Evolutionary conservation across 176 grass and related monocot species (phyloP).

Genomic region (Oryza glaberrima): DNA sequence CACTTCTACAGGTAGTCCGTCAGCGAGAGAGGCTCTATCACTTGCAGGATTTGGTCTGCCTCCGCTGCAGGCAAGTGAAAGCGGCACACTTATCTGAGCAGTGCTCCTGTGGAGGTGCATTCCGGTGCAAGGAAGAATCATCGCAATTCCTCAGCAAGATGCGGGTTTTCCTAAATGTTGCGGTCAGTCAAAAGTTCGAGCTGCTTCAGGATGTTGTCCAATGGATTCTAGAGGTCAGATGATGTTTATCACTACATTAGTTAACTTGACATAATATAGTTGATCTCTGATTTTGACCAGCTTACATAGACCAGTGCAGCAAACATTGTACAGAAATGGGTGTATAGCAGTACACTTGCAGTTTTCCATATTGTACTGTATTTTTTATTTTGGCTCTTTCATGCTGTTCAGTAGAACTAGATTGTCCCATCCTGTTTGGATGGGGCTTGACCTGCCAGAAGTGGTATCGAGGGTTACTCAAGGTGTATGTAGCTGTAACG

Average conservation of each 20-base stretch:
- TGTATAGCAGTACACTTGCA: neutral
- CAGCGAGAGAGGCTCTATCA: constrained; percentile 96
- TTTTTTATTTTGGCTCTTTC: neutral
- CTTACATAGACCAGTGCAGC: neutral
- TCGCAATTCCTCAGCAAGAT: constrained; percentile 73
- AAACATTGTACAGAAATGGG: constrained; percentile 19
- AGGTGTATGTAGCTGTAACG: neutral
- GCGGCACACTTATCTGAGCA: constrained; percentile 79
- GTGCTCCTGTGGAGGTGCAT: constrained; percentile 83
- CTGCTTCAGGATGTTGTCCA: constrained; percentile 71
- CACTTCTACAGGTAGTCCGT: constrained; percentile 80
- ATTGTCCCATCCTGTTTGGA: neutral
- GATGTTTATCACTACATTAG: neutral
- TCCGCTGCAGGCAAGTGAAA: constrained; percentile 88
- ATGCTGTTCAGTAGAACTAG: neutral
- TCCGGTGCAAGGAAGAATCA: constrained; percentile 69
- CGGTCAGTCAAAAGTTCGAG: constrained; percentile 62
- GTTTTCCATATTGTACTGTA: neutral
- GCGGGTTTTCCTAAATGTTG: constrained; percentile 67
- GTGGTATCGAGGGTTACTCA: neutral
- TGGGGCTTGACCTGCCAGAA: neutral
- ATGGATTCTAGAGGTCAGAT: constrained; percentile 74
- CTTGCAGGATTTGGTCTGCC: constrained; percentile 85
- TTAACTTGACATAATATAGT: constrained; percentile 8
- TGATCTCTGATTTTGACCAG: constrained; percentile 7